Base-by-base conservation (phyloP, 371 early-diverging fungal species). In the Mortierella sp. region DNA sequence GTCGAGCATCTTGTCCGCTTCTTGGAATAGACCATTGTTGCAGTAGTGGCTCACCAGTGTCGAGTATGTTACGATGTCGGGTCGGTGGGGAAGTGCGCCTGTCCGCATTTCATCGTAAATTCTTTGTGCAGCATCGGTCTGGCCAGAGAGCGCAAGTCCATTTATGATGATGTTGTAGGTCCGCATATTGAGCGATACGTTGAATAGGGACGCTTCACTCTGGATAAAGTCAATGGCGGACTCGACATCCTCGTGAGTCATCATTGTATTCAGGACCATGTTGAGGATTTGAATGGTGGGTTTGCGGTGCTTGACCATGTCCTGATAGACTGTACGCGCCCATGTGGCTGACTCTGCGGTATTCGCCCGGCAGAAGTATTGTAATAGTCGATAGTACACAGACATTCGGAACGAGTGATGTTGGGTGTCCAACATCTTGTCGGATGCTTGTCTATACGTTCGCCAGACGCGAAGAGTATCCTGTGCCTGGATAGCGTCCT, bases 1-100 rank as follows among this genome's bases (percentile, higher is more conserved):
- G 27, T 81, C 81, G 54, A 87, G 79, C 10, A 82, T 16, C 39
- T 57, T 63, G 10, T 84, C 63, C 2, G 84, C 83, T 16, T 67
- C 79, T 7, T 50, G 24, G 14, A 54, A 56, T 64, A 60, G 34
- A 2, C 60, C 65, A 22, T 59, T 58, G 34, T 43, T 54, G 43
- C 47, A 49, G 40, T 74, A 74, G n/a, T 55, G 54, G 44, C 65
- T 43, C 52, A 78, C 62, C 25, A 78, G 49, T 4, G 78, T 70
- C 44, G 78, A 71, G 29, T 78, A 78, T 1, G 78, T 71, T 7
- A 47, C 17, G 8, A 71, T 60, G 47, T 71, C 62, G 17, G 78
- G 72, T 13, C 31, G 52, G 16, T 21, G 40, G 9, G 54, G 41
- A 17, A 68, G 27, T 12, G 29, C 19, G 1, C 57, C 76, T 14